phyloP scores from a whole-genome alignment of 1,284 basidiomycete species.

The Pseudozyma hubeiensis region DNA sequence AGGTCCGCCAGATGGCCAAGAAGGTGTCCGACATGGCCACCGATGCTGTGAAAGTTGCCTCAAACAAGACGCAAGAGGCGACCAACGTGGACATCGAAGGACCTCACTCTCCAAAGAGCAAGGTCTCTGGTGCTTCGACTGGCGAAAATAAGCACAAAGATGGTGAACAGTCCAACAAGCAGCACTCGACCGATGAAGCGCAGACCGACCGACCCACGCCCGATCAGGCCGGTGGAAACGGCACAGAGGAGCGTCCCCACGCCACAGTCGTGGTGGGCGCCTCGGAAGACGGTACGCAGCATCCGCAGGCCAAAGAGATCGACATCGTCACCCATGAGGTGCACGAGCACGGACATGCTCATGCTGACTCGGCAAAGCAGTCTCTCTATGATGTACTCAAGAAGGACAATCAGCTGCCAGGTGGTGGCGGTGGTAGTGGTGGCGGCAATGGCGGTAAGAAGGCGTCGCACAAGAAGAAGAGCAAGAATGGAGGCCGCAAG shows the following conservation, averaged over 20 bases:
- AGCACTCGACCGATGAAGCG: background rate
- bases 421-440: background rate
- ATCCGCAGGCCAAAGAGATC: slow-evolving; percentile 37
- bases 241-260: slow-evolving; percentile 20
- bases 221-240: slow-evolving; percentile 11
- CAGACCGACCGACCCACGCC: slow-evolving; percentile 4
- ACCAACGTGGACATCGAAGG: slow-evolving; percentile 7
- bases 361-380: slow-evolving; percentile 14
- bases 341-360: slow-evolving; percentile 28
- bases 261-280: slow-evolving; percentile 42
- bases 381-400: slow-evolving; percentile 49
- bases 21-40: slow-evolving; percentile 9
- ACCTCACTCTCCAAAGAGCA: slow-evolving; percentile 22
- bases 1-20: background rate
- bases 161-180: background rate
- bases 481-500: slow-evolving; percentile 23
- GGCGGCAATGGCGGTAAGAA: slow-evolving; percentile 14
- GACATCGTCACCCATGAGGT: slow-evolving; percentile 42
- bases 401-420: slow-evolving; percentile 43
- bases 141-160: background rate
- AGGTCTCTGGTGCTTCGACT: slow-evolving; percentile 32
- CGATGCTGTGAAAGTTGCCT: background rate
- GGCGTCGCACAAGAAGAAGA: slow-evolving; percentile 31
- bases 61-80: background rate
- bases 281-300: slow-evolving; percentile 13